A percentile compares a stretch with the other conserved stretches of the same genome.
Conservation (phyloP, 768 basidiomycete species). For the Chalciporus sphaerocephalus region DNA sequence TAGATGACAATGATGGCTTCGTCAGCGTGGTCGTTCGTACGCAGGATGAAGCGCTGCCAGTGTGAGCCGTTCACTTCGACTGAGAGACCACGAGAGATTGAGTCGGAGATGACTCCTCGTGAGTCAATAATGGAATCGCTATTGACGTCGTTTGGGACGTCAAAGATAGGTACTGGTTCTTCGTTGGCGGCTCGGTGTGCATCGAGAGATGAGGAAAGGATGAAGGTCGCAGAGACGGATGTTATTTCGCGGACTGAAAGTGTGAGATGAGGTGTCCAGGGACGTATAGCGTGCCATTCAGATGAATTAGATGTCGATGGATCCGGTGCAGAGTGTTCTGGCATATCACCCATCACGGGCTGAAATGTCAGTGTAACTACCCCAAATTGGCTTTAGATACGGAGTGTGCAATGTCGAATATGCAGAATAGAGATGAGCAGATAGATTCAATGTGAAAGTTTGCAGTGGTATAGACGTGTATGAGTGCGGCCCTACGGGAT, state of each 20-base stretch:
- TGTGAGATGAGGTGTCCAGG: slow-evolving; percentile 69
- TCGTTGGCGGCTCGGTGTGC: slow-evolving; percentile 14
- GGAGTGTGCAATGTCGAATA: neutral
- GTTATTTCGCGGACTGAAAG: slow-evolving; percentile 76
- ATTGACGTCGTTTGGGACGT: slow-evolving; percentile 35
- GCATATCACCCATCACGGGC: slow-evolving; percentile 18
- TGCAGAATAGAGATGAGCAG: neutral
- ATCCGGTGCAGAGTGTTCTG: slow-evolving; percentile 3
- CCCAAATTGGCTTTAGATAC: neutral
- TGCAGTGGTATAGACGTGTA: slow-evolving; percentile 1
- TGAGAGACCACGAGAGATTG: slow-evolving; percentile 68
- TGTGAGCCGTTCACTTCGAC: slow-evolving; percentile 76
- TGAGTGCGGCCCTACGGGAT: neutral
- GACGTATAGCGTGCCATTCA: slow-evolving; percentile 70
- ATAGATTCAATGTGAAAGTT: neutral
- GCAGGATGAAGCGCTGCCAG: slow-evolving; percentile 77
- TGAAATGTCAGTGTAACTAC: neutral
- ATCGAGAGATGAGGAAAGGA: slow-evolving; percentile 54
- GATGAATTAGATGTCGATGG: slow-evolving; percentile 19
- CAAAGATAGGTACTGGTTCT: slow-evolving; percentile 29
- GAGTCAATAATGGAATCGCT: slow-evolving; percentile 30
- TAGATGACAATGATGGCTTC: slow-evolving; percentile 91
- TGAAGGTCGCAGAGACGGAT: slow-evolving; percentile 73
- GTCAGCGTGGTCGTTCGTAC: slow-evolving; percentile 74
- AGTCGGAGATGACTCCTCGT: slow-evolving; percentile 54